Evolutionary conservation across 306 rosid genomes (phyloP).

Genomic region (Carpinus viminea): DNA sequence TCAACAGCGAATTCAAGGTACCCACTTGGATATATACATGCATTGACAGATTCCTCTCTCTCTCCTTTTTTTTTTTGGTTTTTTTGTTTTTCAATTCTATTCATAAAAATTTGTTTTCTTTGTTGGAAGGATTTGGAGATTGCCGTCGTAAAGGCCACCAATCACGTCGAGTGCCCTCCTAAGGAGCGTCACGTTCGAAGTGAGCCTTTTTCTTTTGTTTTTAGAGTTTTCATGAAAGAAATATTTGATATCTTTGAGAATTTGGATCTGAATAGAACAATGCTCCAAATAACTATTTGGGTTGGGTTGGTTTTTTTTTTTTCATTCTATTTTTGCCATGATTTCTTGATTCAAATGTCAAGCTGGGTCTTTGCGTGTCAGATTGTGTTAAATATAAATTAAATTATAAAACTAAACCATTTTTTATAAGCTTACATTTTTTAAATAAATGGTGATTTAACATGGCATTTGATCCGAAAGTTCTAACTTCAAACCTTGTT

Average conservation of each 20-base stretch:
- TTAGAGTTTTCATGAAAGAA: neutral
- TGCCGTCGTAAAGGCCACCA: conserved; percentile 91
- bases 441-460: too few species aligned
- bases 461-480: too few species aligned
- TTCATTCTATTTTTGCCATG: neutral
- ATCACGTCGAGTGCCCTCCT: conserved; percentile 87
- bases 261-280: neutral
- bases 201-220: conserved; percentile 29
- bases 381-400: neutral
- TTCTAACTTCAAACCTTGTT: too few species aligned
- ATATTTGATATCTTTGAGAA: neutral
- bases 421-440: too few species aligned
- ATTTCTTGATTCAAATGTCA: neutral
- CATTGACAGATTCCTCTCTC: neutral
- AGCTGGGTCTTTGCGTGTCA: neutral
- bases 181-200: conserved; percentile 95
- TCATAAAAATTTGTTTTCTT: conserved; percentile 7
- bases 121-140: conserved; percentile 77
- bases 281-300: neutral
- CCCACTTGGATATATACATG: neutral
- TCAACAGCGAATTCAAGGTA: conserved; percentile 93
- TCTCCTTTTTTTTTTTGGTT: neutral
- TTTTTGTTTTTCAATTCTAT: neutral
- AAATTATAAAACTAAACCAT: too few species aligned
- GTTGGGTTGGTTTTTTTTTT: neutral